Evolutionary conservation across 2,329 filamentous ascomycete genomes (phyloP).

Genomic region (Zymoseptoria brevis): DNA sequence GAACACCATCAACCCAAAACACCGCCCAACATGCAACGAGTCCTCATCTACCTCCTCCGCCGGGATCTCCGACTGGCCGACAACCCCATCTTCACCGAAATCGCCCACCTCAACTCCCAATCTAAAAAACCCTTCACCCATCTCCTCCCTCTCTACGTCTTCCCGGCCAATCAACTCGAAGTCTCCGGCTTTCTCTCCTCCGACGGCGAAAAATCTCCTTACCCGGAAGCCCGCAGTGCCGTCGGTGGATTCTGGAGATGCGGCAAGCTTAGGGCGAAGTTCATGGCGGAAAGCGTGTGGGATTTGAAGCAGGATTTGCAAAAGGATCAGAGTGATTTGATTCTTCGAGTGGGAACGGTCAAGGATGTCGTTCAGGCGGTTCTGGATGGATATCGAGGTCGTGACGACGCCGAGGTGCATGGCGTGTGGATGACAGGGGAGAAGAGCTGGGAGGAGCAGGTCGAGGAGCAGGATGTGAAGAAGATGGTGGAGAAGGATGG

Average conservation of each 20-base stretch:
- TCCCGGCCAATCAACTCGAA: slow-evolving; percentile 64
- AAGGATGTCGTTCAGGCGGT: slow-evolving; percentile 54
- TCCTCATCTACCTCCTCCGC: slow-evolving; percentile 64
- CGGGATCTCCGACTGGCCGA: slow-evolving; percentile 66
- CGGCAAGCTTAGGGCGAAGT: slow-evolving; percentile 63
- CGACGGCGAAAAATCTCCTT: slow-evolving; percentile 49
- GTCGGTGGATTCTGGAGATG: slow-evolving; percentile 64
- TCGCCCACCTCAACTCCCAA: slow-evolving; percentile 43
- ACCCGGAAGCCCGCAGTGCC: slow-evolving; percentile 59
- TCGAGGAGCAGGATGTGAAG: slow-evolving; percentile 53
- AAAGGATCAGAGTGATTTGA: slow-evolving; percentile 51
- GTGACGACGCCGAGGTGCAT: slow-evolving; percentile 41
- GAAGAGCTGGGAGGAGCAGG: slow-evolving; percentile 59
- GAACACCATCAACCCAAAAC: neutral
- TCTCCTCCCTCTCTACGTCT: slow-evolving; percentile 62
- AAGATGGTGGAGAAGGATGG: slow-evolving; percentile 45
- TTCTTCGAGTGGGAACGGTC: slow-evolving; percentile 55
- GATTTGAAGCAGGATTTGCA: slow-evolving; percentile 59
- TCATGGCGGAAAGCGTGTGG: slow-evolving; percentile 65
- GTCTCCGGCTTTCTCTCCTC: slow-evolving; percentile 61
- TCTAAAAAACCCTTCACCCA: slow-evolving; percentile 48
- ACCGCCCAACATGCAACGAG: slow-evolving; percentile 23
- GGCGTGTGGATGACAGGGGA: slow-evolving; percentile 69
- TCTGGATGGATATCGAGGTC: slow-evolving; percentile 39
- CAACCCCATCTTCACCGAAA: slow-evolving; percentile 62